Evolutionary conservation across 2,329 filamentous ascomycete species (phyloP).

Genomic region (Ambrosiella cleistominuta): DNA sequence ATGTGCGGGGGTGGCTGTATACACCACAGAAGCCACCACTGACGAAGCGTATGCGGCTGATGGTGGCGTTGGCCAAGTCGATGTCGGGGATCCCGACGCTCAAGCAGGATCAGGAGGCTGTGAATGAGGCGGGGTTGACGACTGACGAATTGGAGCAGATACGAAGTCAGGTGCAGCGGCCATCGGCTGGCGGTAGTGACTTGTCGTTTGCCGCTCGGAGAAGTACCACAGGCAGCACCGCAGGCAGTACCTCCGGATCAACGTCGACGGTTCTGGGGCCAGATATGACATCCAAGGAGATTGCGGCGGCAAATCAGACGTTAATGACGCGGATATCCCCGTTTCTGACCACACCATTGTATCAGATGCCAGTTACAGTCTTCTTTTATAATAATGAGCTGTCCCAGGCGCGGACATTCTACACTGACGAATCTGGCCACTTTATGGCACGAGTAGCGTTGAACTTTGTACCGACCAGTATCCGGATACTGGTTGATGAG

Average conservation of each 20-base stretch:
- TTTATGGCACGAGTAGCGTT: constrained; percentile 66
- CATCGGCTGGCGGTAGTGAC: background rate
- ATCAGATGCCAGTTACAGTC: constrained; percentile 62
- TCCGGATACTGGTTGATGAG: constrained; percentile 74
- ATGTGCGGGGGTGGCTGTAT: constrained; percentile 92
- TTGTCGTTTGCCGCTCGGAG: background rate
- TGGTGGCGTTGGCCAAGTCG: constrained; percentile 73
- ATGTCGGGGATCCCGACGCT: constrained; percentile 72
- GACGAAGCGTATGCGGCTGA: constrained; percentile 68
- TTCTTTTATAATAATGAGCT: constrained; percentile 85
- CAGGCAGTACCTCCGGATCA: background rate
- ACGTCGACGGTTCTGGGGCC: background rate
- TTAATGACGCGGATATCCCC: constrained; percentile 75
- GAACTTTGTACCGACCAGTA: constrained; percentile 78
- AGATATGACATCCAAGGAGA: constrained; percentile 46
- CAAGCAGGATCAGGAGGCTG: constrained; percentile 19
- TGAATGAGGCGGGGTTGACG: constrained; percentile 1
- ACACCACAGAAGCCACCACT: constrained; percentile 69
- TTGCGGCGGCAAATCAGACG: constrained; percentile 65
- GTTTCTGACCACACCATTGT: constrained; percentile 72
- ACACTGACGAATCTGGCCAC: constrained; percentile 77
- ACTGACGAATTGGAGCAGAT: constrained; percentile 51
- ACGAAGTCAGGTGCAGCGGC: background rate
- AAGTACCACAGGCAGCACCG: background rate
- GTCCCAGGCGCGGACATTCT: constrained; percentile 69